Evolutionary conservation across 345 rosid genomes (phyloP).

Genomic region (Sapria himalayana): DNA sequence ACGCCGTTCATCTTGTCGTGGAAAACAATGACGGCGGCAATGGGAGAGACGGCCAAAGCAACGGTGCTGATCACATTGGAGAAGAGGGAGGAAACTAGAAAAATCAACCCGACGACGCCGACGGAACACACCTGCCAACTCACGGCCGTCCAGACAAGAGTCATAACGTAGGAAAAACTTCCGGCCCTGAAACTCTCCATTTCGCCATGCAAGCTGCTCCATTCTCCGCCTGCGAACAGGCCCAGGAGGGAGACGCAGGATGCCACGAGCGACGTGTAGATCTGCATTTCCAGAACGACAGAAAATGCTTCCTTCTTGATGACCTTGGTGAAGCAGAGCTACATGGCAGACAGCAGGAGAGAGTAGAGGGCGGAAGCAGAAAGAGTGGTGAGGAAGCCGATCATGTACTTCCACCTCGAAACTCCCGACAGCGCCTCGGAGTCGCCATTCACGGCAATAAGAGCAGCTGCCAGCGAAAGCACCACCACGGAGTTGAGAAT

Average conservation of each 20-base stretch:
- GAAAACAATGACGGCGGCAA: slow-evolving; percentile 31
- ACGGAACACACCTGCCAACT: slow-evolving; percentile 51
- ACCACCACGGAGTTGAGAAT: slow-evolving; percentile 35
- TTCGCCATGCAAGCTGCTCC: slow-evolving; percentile 38
- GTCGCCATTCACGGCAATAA: slow-evolving; percentile 42
- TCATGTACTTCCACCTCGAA: slow-evolving; percentile 27
- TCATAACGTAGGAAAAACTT: slow-evolving; percentile 26
- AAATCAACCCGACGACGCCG: slow-evolving; percentile 56
- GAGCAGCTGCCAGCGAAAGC: slow-evolving; percentile 54
- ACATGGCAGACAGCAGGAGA: slow-evolving; percentile 66
- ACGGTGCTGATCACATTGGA: slow-evolving; percentile 51
- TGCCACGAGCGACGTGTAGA: slow-evolving; percentile 31
- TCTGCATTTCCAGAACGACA: slow-evolving; percentile 43
- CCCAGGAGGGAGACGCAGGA: slow-evolving; percentile 18
- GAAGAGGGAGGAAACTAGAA: slow-evolving; percentile 46
- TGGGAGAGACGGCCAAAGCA: slow-evolving; percentile 38
- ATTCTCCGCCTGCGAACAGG: slow-evolving; percentile 47
- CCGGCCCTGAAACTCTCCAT: slow-evolving; percentile 27
- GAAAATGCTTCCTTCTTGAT: slow-evolving; percentile 28
- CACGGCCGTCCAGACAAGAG: slow-evolving; percentile 33
- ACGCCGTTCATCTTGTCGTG: slow-evolving; percentile 46
- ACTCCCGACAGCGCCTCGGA: slow-evolving; percentile 32
- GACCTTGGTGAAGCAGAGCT: slow-evolving; percentile 47
- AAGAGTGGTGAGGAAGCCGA: slow-evolving; percentile 38
- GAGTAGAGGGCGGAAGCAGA: slow-evolving; percentile 60